phyloP scores from a whole-genome alignment of 1,284 basidiomycete genomes.

The Cutaneotrichosporon sp. region DNA sequence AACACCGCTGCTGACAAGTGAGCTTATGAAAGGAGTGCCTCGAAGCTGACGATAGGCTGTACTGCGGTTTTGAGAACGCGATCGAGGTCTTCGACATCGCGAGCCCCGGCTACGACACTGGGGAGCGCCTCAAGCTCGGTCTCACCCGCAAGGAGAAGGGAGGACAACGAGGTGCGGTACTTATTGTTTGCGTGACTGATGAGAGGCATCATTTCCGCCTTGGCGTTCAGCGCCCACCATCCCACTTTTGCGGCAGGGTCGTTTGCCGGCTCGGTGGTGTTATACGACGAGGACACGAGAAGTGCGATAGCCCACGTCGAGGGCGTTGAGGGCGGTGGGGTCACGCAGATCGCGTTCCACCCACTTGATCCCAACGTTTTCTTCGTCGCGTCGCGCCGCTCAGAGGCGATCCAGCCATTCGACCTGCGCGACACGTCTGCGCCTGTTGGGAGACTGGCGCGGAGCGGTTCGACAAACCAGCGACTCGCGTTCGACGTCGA shows the following conservation, averaged over 20 bases:
- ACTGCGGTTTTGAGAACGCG: constrained; percentile 84
- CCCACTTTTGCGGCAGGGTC: constrained; percentile 68
- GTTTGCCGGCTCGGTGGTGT: constrained; percentile 63
- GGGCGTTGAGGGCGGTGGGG: constrained; percentile 60
- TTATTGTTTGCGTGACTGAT: neutral
- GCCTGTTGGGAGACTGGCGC: constrained; percentile 28
- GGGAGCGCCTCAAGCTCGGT: constrained; percentile 67
- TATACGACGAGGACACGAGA: constrained; percentile 67
- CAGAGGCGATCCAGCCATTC: constrained; percentile 67
- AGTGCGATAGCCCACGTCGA: constrained; percentile 65
- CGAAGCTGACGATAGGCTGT: constrained; percentile 60
- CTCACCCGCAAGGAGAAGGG: constrained; percentile 74
- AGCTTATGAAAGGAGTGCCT: constrained; percentile 22
- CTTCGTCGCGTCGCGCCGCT: constrained; percentile 73
- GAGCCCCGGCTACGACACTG: constrained; percentile 48
- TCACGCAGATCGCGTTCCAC: constrained; percentile 82
- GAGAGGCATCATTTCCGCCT: constrained; percentile 75
- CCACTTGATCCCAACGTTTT: constrained; percentile 68
- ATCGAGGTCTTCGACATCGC: constrained; percentile 82
- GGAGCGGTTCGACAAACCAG: constrained; percentile 66
- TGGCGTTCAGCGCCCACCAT: constrained; percentile 71
- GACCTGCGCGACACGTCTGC: constrained; percentile 65
- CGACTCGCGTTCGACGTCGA: constrained; percentile 75
- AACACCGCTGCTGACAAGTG: constrained; percentile 68
- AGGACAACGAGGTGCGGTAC: constrained; percentile 71